Evolutionary conservation across 202 grass and related monocot genomes (phyloP), one percentile per base, ranked within the genome.

Genomic region (Elaeis oleifera): DNA sequence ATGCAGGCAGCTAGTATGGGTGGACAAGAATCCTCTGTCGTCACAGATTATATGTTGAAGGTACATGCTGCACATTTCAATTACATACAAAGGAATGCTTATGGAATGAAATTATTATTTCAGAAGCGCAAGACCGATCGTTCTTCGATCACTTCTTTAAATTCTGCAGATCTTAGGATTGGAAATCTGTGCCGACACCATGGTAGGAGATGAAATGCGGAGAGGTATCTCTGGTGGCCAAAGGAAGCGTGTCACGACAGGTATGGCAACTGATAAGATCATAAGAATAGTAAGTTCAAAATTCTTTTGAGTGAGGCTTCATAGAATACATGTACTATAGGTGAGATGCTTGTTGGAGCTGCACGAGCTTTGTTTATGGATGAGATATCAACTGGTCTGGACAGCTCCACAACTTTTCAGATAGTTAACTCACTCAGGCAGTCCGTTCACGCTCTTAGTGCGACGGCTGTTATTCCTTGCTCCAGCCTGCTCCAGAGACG

Each of bases 31-130:
- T 63, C 82, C 13, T 84, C 44, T 63, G 80, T 95, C 22, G 65
- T 76, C 68, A 90, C 83, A 63, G 90, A 95, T 56, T 95, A 95
- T 51, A 84, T 90, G 60, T 59, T 95, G 58, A 95, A 95, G 85
- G 90, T 86, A 72, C 25, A 21, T 13, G 8, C 36, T 44, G 9
- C 11, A 1, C 8, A 3, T 13, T 44, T 1, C 2, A 44, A 28
- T 28, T 28, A 28, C 5, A 28, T 5, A 28, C 27, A 28, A 28
- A 28, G 27, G 27, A 28, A 28, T 28, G 27, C 27, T 13, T 13
- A 13, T 44, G 13, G 36, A 44, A 44, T 13, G 36, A 44, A 9
- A 44, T 44, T 1, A 44, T 13, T 44, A 2, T 44, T 44, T 44
- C 31, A 8, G 31, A 8, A 7, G 31, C 31, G 1, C 7, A 36